phyloP scores from a whole-genome alignment of 2,329 filamentous ascomycete genomes.

The Claviceps sorghi region DNA sequence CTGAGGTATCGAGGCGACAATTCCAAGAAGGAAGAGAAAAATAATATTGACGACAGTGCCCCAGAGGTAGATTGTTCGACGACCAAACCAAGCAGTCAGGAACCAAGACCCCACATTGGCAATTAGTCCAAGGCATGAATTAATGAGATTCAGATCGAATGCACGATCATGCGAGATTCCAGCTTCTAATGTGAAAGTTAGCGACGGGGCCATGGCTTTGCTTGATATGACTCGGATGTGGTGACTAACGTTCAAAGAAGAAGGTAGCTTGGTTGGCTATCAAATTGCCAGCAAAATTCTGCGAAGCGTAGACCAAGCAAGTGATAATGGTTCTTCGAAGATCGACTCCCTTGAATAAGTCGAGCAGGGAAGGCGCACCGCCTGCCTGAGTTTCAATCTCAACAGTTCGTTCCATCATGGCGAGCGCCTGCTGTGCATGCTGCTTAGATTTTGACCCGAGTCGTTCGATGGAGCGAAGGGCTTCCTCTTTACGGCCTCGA shows the following conservation, averaged over 20 bases:
- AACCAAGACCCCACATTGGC: conserved; percentile 21
- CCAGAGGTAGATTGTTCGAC: conserved; percentile 25
- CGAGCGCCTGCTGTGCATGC: conserved; percentile 24
- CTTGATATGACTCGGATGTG: not conserved
- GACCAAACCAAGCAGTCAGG: conserved; percentile 22
- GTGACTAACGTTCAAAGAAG: conserved; percentile 32
- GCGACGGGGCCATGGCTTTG: not conserved
- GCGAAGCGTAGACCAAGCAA: conserved; percentile 41
- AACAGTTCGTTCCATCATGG: conserved; percentile 43
- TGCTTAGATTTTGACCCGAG: conserved; percentile 16
- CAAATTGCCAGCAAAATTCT: conserved; percentile 45
- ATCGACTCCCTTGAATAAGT: conserved; percentile 40
- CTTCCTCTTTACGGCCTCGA: conserved; percentile 27
- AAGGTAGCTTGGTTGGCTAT: conserved; percentile 48
- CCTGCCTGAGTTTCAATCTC: conserved; percentile 32
- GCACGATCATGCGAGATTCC: conserved; percentile 10
- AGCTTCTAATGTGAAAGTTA: conserved; percentile 3
- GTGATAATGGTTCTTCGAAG: conserved; percentile 39
- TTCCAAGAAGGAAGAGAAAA: conserved; percentile 22
- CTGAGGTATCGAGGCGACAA: conserved; percentile 20
- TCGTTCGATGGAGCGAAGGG: conserved; percentile 29
- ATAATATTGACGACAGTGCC: conserved; percentile 20
- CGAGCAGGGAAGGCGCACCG: conserved; percentile 27
- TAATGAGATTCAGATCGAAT: conserved; percentile 15
- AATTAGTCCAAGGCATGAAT: conserved; percentile 17